Evolutionary conservation across 257 asterid species (phyloP).

Genomic region (Petrea volubilis): DNA sequence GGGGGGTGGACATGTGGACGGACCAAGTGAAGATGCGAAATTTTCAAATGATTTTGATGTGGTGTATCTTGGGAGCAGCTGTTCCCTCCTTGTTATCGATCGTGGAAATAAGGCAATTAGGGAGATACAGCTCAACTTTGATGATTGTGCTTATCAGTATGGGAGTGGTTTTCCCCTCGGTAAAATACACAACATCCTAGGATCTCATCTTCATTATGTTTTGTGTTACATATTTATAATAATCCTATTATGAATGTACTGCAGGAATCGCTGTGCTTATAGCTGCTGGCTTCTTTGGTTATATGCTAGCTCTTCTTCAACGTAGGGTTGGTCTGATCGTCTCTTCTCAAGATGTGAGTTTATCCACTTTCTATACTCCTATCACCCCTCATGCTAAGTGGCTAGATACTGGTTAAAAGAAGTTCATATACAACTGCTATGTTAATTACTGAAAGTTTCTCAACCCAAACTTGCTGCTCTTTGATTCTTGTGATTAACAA

Average conservation of each 20-base stretch:
- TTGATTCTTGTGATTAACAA: too few relatives aligned
- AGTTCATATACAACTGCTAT: not conserved
- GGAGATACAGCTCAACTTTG: slow-evolving; percentile 91
- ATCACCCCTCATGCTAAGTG: not conserved
- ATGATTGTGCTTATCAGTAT: slow-evolving; percentile 98
- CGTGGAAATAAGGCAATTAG: slow-evolving; percentile 91
- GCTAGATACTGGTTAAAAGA: not conserved
- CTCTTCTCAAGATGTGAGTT: slow-evolving; percentile 69
- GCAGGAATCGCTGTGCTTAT: slow-evolving; percentile 82
- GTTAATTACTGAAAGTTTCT: not conserved
- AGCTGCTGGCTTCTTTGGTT: slow-evolving; percentile 94
- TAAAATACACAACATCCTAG: slow-evolving; percentile 25
- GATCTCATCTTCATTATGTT: not conserved
- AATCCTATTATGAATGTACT: slow-evolving; percentile 3
- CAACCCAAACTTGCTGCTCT: not conserved
- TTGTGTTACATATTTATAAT: not conserved
- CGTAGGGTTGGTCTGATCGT: slow-evolving; percentile 62
- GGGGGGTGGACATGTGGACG: slow-evolving; percentile 90
- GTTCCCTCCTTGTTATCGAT: slow-evolving; percentile 95
- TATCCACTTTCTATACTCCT: not conserved
- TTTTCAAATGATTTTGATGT: slow-evolving; percentile 94
- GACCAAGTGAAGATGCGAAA: slow-evolving; percentile 97
- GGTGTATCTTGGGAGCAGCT: slow-evolving; percentile 91
- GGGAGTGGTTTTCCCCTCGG: slow-evolving; percentile 92
- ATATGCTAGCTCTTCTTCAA: slow-evolving; percentile 89